Evolutionary conservation across 331 rosid species (phyloP).

Genomic region (Malus hybrid): DNA sequence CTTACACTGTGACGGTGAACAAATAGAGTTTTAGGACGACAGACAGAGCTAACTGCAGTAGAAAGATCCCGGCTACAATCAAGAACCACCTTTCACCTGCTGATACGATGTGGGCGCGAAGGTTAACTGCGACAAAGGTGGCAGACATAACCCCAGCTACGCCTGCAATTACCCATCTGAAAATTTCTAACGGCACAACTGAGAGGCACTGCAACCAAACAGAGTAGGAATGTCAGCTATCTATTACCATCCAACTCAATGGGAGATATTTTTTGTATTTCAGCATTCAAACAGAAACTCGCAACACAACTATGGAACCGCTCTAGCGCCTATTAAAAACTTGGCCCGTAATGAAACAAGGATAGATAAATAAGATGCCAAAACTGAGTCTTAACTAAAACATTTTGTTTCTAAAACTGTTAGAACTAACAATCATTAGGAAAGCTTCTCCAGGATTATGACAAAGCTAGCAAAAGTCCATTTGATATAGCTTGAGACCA

Average conservation of each 20-base stretch:
- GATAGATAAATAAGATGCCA: background rate
- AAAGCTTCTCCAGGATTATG: background rate
- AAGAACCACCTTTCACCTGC: constrained; percentile 91
- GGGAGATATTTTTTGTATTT: too few species aligned
- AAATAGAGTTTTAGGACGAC: constrained; percentile 68
- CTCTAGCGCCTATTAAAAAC: too few species aligned
- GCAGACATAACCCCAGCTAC: constrained; percentile 93
- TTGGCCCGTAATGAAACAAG: too few species aligned
- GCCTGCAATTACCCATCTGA: constrained; percentile 81
- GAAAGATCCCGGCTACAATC: constrained; percentile 81
- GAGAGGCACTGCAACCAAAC: constrained; percentile 77
- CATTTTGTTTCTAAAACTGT: background rate
- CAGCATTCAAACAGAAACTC: background rate
- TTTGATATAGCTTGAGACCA: background rate
- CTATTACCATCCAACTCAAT: too few species aligned
- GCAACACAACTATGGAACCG: background rate
- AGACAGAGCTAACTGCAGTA: constrained; percentile 80
- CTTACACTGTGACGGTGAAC: constrained; percentile 68
- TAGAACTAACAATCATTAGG: background rate
- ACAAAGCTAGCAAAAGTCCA: background rate
- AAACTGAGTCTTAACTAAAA: background rate
- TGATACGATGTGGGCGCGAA: constrained; percentile 76
- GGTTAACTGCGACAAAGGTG: constrained; percentile 82
- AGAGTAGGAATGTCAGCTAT: background rate
- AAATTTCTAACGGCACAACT: constrained; percentile 62